Conservation (phyloP, 257 asterid species). For the Lycium ferocissimum region DNA sequence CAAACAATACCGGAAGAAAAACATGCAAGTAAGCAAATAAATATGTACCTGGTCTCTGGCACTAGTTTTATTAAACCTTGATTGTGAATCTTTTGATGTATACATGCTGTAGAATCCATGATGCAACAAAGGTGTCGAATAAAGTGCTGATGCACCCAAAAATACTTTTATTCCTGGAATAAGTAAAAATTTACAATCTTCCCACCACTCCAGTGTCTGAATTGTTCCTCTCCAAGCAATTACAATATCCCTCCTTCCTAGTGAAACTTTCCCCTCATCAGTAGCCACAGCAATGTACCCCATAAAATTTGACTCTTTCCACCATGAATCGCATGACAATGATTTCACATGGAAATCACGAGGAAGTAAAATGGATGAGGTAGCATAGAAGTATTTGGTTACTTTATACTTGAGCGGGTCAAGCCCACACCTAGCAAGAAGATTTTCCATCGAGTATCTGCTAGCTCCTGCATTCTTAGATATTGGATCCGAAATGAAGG, state of each 20-base stretch:
- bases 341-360: conserved; percentile 71
- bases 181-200: too few relatives aligned
- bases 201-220: too few relatives aligned
- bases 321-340: conserved; percentile 76
- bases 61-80: too few relatives aligned
- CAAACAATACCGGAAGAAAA: too few relatives aligned
- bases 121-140: too few relatives aligned
- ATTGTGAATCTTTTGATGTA: too few relatives aligned
- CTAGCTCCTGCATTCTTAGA: conserved; percentile 81
- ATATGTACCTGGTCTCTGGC: too few relatives aligned
- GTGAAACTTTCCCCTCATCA: conserved; percentile 61
- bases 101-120: too few relatives aligned
- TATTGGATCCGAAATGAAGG: conserved; percentile 59
- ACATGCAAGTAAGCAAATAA: too few relatives aligned
- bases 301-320: conserved; percentile 85
- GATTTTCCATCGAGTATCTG: conserved; percentile 47
- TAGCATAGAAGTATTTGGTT: conserved; percentile 73
- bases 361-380: conserved; percentile 62
- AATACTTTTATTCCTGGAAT: too few relatives aligned
- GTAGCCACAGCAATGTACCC: conserved; percentile 89
- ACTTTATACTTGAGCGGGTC: conserved; percentile 59
- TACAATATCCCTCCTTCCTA: conserved; percentile 75
- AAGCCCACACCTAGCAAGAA: conserved; percentile 62
- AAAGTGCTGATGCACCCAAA: too few relatives aligned
- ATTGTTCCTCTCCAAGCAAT: too few relatives aligned